Conservation (phyloP, 78 protist genomes). For the Dictyostelium brefeldianum region DNA sequence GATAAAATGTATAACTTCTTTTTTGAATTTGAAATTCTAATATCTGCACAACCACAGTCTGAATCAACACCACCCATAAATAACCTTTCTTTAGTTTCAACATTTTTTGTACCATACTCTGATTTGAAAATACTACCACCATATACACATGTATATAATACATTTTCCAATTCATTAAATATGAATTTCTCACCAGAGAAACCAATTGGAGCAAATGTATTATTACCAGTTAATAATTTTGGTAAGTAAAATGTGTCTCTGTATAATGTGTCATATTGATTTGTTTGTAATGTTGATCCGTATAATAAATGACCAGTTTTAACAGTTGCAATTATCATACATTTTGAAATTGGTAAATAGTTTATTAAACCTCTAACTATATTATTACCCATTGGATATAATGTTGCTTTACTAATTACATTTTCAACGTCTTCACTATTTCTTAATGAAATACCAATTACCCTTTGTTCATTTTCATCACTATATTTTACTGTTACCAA, state of each 20-base stretch:
- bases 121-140: conserved; percentile 4
- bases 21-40: not conserved
- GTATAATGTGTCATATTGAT: not conserved
- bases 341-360: not conserved
- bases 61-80: not conserved
- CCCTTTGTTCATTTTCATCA: not conserved
- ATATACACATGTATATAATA: not conserved
- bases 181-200: conserved; percentile 1
- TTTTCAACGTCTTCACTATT: not conserved
- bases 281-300: not conserved
- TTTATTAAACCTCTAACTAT: not conserved
- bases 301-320: not conserved
- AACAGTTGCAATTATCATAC: conserved; percentile 8
- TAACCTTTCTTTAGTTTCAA: conserved; percentile 2
- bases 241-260: not conserved
- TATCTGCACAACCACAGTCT: not conserved
- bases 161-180: not conserved
- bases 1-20: not conserved
- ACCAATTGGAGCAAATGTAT: not conserved
- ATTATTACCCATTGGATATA: not conserved
- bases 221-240: not conserved
- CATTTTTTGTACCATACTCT: not conserved
- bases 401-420: not conserved
- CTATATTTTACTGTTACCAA: not conserved
- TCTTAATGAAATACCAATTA: not conserved